These are phyloP conservation scores for Acer yangbiense DNA, from an alignment of 345 rosid genomes.

Conservation along the genomic window DNA sequence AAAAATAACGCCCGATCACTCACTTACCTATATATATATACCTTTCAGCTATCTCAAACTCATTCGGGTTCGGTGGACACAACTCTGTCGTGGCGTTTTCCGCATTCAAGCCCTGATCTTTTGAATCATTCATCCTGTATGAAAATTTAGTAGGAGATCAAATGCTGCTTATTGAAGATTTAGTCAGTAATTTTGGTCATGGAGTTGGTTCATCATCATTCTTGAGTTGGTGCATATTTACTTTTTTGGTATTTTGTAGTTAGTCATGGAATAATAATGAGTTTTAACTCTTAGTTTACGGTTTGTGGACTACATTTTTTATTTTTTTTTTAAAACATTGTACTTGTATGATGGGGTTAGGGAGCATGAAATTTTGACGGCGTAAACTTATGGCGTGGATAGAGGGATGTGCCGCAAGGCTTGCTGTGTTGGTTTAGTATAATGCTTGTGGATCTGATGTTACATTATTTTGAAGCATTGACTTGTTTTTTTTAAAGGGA, in stretches of 20 bases:
- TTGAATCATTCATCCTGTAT: constrained; percentile 9
- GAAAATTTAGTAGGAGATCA: constrained; percentile 15
- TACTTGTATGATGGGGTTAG: neutral
- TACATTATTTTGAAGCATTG: neutral
- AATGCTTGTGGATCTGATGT: neutral
- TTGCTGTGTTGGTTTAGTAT: neutral
- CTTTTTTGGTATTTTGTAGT: constrained; percentile 16
- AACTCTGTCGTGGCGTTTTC: constrained; percentile 96
- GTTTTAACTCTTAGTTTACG: constrained; percentile 13
- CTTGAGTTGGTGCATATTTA: constrained; percentile 19
- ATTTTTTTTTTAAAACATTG: neutral
- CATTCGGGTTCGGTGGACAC: constrained; percentile 98
- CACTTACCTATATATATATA: neutral
- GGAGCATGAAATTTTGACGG: constrained; percentile 14
- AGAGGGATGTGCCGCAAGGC: constrained; percentile 7
- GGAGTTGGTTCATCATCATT: constrained; percentile 21
- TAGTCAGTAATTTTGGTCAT: constrained; percentile 1
- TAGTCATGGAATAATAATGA: constrained; percentile 17
- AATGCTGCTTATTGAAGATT: constrained; percentile 7
- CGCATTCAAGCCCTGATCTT: constrained; percentile 76
- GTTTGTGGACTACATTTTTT: neutral
- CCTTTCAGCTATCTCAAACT: constrained; percentile 87
- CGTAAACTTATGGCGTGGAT: neutral
- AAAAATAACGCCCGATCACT: neutral
- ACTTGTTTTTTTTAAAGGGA: too few species aligned